phyloP scores from a whole-genome alignment of 306 rosid genomes.

The Hylodesmum podocarpum region DNA sequence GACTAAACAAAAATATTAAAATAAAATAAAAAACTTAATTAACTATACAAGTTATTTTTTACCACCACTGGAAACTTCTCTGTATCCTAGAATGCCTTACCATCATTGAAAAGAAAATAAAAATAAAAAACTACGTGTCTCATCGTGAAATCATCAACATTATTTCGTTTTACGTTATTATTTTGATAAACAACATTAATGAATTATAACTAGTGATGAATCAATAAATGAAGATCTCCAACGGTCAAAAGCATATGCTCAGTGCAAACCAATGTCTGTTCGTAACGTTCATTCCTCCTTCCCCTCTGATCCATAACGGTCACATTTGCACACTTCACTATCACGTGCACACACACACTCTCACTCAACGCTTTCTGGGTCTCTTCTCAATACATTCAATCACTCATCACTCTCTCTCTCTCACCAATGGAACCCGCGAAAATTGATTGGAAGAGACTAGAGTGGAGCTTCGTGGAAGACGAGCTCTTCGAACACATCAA shows the following conservation, averaged over 20 bases:
- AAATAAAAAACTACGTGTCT: too few relatives aligned
- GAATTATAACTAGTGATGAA: not conserved
- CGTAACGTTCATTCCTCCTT: conserved; percentile 43
- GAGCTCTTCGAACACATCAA: conserved; percentile 74
- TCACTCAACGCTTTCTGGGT: not conserved
- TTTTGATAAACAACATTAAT: not conserved
- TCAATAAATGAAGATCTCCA: conserved; percentile 25
- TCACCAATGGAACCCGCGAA: conserved; percentile 86
- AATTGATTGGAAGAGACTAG: conserved; percentile 87
- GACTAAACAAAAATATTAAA: too few relatives aligned
- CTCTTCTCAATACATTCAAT: not conserved
- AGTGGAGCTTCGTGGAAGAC: conserved; percentile 79
- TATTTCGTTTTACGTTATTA: not conserved
- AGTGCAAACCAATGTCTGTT: not conserved
- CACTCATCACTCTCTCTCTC: not conserved
- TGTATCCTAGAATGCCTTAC: too few relatives aligned
- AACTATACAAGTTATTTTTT: too few relatives aligned
- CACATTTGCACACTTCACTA: conserved; percentile 36
- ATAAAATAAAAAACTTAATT: too few relatives aligned
- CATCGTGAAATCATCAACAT: not conserved
- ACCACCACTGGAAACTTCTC: too few relatives aligned
- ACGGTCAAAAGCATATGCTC: conserved; percentile 56
- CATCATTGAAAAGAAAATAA: too few relatives aligned
- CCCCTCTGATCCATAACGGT: conserved; percentile 50
- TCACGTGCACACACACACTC: not conserved